Conservation (phyloP, 2,329 filamentous ascomycete species). For the Colletotrichum truncatum region DNA sequence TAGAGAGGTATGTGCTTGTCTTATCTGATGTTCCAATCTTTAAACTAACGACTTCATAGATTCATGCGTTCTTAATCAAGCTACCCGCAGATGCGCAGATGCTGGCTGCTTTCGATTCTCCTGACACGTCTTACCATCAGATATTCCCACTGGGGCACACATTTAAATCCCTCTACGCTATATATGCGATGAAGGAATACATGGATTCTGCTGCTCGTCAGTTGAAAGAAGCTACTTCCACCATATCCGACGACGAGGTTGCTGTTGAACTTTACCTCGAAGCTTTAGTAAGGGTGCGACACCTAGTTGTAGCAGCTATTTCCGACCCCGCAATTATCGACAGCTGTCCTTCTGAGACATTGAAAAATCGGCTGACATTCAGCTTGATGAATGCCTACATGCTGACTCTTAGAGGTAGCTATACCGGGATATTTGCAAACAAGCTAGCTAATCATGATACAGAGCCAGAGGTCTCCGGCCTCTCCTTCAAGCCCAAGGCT, state of each 20-base stretch:
- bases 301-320: conserved; percentile 62
- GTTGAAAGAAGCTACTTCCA: conserved; percentile 26
- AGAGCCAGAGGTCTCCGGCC: conserved; percentile 33
- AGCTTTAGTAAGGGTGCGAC: conserved; percentile 55
- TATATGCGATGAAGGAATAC: conserved; percentile 73
- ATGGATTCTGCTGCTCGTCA: conserved; percentile 54
- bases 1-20: conserved; percentile 67
- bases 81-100: conserved; percentile 75
- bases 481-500: conserved; percentile 23
- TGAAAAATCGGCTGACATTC: conserved; percentile 59
- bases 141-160: conserved; percentile 76
- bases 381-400: conserved; percentile 67
- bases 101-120: conserved; percentile 65
- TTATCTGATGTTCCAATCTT: not conserved
- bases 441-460: conserved; percentile 31
- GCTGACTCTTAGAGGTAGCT: conserved; percentile 64
- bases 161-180: conserved; percentile 78
- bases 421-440: conserved; percentile 34
- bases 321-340: conserved; percentile 23
- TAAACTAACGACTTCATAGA: conserved; percentile 49
- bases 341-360: conserved; percentile 42
- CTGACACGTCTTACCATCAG: conserved; percentile 61
- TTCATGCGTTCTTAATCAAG: conserved; percentile 75
- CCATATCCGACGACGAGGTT: conserved; percentile 27
- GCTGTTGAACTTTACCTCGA: conserved; percentile 40